Conservation (phyloP, 768 basidiomycete genomes). For the Leucocoprinus sp. region DNA sequence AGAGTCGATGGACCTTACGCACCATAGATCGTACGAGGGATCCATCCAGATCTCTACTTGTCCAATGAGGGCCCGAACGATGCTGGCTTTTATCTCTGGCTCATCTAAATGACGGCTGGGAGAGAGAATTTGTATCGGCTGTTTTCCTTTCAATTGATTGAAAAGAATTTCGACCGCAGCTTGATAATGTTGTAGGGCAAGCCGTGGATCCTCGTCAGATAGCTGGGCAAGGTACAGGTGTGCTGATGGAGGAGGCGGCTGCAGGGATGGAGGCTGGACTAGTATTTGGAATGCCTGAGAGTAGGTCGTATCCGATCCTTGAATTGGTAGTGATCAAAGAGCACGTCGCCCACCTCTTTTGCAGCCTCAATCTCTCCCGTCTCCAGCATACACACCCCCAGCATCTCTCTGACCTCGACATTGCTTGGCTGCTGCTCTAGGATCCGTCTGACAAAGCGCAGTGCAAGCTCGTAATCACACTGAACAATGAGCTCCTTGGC, state of each 20-base stretch:
- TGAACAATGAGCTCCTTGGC: slow-evolving; percentile 75
- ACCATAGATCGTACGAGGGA: slow-evolving; percentile 82
- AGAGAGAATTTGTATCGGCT: slow-evolving; percentile 33
- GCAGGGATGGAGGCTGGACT: slow-evolving; percentile 57
- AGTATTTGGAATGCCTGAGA: slow-evolving; percentile 53
- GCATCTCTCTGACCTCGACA: slow-evolving; percentile 68
- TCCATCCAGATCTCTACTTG: slow-evolving; percentile 99
- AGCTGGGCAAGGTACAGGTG: slow-evolving; percentile 88
- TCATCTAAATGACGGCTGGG: slow-evolving; percentile 35
- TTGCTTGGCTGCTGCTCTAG: slow-evolving; percentile 56
- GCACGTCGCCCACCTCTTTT: slow-evolving; percentile 51
- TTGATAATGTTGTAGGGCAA: slow-evolving; percentile 69
- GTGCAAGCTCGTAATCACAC: slow-evolving; percentile 78
- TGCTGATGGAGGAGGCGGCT: slow-evolving; percentile 72
- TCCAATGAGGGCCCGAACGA: slow-evolving; percentile 72
- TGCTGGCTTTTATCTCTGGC: slow-evolving; percentile 53
- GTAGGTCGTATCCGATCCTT: background rate
- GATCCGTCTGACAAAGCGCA: slow-evolving; percentile 60
- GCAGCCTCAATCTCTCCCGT: slow-evolving; percentile 69
- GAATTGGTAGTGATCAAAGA: background rate
- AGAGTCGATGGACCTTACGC: slow-evolving; percentile 14
- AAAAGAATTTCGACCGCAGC: slow-evolving; percentile 68
- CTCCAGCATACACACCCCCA: slow-evolving; percentile 75
- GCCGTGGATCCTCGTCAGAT: slow-evolving; percentile 64
- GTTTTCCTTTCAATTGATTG: slow-evolving; percentile 69